These are phyloP conservation scores for Bolboschoenus planiculmis DNA, from an alignment of 176 grass and related monocot genomes.

Conservation along the genomic window DNA sequence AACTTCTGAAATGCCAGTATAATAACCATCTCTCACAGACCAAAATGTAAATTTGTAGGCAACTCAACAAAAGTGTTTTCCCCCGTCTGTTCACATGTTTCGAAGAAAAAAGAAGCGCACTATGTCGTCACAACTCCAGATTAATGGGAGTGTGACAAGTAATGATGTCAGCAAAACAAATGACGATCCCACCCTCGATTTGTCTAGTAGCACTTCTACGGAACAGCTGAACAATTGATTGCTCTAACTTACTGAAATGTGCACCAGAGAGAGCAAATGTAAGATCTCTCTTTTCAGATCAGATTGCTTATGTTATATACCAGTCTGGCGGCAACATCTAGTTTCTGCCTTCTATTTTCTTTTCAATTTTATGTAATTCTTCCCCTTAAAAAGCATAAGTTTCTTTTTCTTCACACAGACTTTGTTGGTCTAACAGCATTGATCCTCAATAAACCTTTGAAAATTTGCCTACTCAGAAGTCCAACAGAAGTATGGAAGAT, in stretches of 20 bases:
- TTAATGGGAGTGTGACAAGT: slow-evolving; percentile 22
- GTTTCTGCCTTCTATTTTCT: not conserved
- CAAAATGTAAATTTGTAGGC: slow-evolving; percentile 35
- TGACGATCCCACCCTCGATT: slow-evolving; percentile 18
- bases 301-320: not conserved
- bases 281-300: slow-evolving; percentile 17
- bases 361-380: not conserved
- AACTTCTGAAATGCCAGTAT: not conserved
- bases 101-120: slow-evolving; percentile 43
- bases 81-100: slow-evolving; percentile 65
- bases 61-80: slow-evolving; percentile 76
- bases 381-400: not conserved
- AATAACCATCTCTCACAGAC: not conserved
- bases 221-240: slow-evolving; percentile 3
- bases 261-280: slow-evolving; percentile 30
- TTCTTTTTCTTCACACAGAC: not conserved
- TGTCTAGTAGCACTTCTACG: slow-evolving; percentile 15
- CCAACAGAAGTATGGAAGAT: not conserved
- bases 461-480: not conserved
- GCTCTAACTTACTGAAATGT: not conserved
- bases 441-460: not conserved
- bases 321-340: not conserved
- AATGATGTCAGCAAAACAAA: slow-evolving; percentile 23
- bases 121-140: slow-evolving; percentile 16
- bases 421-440: not conserved